Evolutionary conservation across 148 eudicot species (phyloP).

Genomic region (Fagopyrum tataricum): DNA sequence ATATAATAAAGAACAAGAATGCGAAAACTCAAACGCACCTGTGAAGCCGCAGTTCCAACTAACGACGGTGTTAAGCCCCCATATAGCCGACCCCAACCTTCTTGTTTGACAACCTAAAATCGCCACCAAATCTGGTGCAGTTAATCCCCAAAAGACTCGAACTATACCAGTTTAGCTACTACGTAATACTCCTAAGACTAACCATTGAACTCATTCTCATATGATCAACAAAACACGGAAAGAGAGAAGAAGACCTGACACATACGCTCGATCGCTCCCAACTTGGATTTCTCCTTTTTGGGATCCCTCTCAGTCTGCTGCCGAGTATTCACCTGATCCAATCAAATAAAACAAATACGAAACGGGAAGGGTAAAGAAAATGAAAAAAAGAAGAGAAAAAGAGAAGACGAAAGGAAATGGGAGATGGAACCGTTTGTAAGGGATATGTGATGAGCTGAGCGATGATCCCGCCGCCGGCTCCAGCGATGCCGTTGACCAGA

Average conservation of each 20-base stretch:
- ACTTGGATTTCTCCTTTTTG: constrained; percentile 45
- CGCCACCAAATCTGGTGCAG: neutral
- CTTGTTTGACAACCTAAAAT: constrained; percentile 77
- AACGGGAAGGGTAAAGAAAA: neutral
- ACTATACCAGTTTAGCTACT: neutral
- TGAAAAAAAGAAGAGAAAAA: neutral
- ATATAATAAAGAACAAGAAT: constrained; percentile 6
- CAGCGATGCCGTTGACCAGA: constrained; percentile 86
- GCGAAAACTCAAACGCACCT: constrained; percentile 38
- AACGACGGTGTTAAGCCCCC: constrained; percentile 84
- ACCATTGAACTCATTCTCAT: neutral
- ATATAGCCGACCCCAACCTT: constrained; percentile 89
- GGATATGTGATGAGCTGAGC: constrained; percentile 98
- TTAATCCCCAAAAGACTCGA: neutral
- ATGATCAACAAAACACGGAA: neutral
- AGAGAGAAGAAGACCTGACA: constrained; percentile 43
- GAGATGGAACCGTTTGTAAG: constrained; percentile 59
- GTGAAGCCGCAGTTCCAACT: constrained; percentile 89
- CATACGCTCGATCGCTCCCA: constrained; percentile 59
- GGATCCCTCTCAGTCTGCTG: constrained; percentile 89
- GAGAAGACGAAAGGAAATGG: neutral
- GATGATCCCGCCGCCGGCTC: constrained; percentile 97
- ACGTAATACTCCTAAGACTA: neutral
- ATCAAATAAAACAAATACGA: neutral
- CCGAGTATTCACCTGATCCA: constrained; percentile 74